A percentile compares a stretch with the other conserved stretches of the same genome.
These are phyloP conservation scores for Entomophthora muscae DNA, from an alignment of 371 early-diverging fungal genomes.

Conservation along the genomic window DNA sequence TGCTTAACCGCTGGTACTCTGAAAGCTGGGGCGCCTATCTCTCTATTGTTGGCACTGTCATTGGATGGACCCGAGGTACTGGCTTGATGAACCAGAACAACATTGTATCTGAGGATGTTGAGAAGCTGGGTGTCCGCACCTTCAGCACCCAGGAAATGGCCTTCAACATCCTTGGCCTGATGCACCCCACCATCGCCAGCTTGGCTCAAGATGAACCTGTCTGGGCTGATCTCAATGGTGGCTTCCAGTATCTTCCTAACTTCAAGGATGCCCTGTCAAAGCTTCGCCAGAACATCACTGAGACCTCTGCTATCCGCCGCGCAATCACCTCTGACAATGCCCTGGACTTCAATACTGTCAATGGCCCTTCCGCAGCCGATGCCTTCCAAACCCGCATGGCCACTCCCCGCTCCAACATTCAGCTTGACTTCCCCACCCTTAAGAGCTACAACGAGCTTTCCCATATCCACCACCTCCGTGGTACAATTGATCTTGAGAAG, in stretches of 20 bases:
- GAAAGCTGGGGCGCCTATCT: constrained; percentile 83
- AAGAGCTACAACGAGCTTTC: constrained; percentile 42
- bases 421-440: constrained; percentile 73
- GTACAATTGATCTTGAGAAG: constrained; percentile 82
- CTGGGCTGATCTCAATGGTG: constrained; percentile 89
- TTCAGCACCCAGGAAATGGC: constrained; percentile 89
- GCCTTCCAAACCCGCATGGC: constrained; percentile 57
- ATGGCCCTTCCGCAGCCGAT: constrained; percentile 45
- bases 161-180: constrained; percentile 80
- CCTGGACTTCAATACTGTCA: constrained; percentile 56
- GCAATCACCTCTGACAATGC: constrained; percentile 62
- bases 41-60: constrained; percentile 79
- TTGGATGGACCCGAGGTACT: constrained; percentile 96
- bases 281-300: constrained; percentile 57
- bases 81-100: constrained; percentile 88
- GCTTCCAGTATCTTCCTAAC: constrained; percentile 68
- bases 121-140: constrained; percentile 77
- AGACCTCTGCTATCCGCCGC: constrained; percentile 71
- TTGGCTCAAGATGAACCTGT: constrained; percentile 66
- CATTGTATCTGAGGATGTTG: constrained; percentile 80
- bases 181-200: constrained; percentile 69
- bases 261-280: constrained; percentile 52
- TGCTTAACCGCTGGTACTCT: constrained; percentile 82
- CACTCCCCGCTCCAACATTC: constrained; percentile 85
- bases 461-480: constrained; percentile 57